Base-by-base conservation (phyloP, 805 yeast genomes). In the Pichia eremophila region DNA sequence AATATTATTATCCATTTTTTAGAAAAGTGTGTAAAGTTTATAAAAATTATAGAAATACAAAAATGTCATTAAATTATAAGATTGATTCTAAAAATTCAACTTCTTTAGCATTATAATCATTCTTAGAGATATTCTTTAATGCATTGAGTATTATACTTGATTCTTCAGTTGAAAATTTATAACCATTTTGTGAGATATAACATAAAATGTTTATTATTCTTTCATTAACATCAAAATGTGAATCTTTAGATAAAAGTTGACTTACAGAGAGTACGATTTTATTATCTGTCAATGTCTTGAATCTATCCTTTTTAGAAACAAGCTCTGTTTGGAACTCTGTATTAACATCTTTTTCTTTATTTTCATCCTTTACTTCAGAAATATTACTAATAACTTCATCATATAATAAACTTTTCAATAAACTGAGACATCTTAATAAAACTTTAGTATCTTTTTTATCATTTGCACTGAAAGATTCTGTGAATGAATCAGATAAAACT, bases 131-230 rank as follows among this genome's bases (percentile, higher is more conserved):
- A 49, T 50, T 12, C 66, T 46, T 55, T 81, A 43, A 35, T 1
- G n/a, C 22, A 5, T 10, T 8, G 9, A 17, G 41, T 28, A 47
- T n/a, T 3, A 31, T 8, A 19, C n/a, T 28, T 7, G 31, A 85
- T 0, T 57, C 64, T 0, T 66, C 63, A 28, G 22, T 14, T 18
- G 63, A 66, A 54, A 81, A 82, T 41, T 63, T 54, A 57, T 72
- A 78, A 2, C 70, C 68, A 14, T 68, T 66, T 8, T 67, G 55
- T 19, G 73, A 63, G 51, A 83, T 62, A 32, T 73, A 73, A 1
- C 71, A 57, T 18, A 83, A 54, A 27, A 81, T 65, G 48, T 72
- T 71, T 51, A 83, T 61, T 0, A 75, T 71, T 60, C 78, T 79
- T 54, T 83, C 90, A 28, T 77, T 67, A 39, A 80, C 66, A 28